These are phyloP conservation scores for Cladosporium cucumerinum DNA, from an alignment of 2,329 filamentous ascomycete genomes.

Conservation along the genomic window DNA sequence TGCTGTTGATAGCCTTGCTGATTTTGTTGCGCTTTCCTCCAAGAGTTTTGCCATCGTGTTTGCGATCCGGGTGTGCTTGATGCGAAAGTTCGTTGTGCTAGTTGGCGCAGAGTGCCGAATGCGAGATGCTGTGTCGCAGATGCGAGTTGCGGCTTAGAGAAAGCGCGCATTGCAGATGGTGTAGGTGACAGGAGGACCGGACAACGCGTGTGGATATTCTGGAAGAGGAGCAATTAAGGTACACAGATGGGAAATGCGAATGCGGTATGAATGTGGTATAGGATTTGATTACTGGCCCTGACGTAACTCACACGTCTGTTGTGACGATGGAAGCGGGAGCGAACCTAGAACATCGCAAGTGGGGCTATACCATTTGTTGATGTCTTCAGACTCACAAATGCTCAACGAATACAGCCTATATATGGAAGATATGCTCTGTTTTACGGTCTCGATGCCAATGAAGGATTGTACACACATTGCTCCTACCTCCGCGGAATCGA, in stretches of 20 bases:
- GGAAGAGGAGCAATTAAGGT: neutral
- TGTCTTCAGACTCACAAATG: neutral
- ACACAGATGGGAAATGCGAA: neutral
- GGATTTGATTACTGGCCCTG: neutral
- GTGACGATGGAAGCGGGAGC: neutral
- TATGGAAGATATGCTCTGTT: neutral
- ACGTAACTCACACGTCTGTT: neutral
- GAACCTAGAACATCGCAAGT: neutral
- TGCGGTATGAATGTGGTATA: neutral
- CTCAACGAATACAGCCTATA: neutral
- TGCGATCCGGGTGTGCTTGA: conserved; percentile 5
- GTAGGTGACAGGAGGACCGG: neutral
- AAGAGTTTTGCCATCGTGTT: conserved; percentile 18
- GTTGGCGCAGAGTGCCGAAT: neutral
- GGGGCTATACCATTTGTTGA: neutral
- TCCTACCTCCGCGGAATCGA: neutral
- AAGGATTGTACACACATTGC: neutral
- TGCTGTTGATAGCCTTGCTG: conserved; percentile 2
- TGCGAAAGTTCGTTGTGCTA: conserved; percentile 14
- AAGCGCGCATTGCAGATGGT: conserved; percentile 1
- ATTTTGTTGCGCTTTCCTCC: conserved; percentile 17
- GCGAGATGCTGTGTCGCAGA: neutral
- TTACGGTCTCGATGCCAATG: neutral
- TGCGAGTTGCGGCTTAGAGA: neutral
- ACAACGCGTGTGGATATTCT: neutral